Conservation (phyloP, 2,329 filamentous ascomycete genomes). For the Ophiostoma triangulosporum region DNA sequence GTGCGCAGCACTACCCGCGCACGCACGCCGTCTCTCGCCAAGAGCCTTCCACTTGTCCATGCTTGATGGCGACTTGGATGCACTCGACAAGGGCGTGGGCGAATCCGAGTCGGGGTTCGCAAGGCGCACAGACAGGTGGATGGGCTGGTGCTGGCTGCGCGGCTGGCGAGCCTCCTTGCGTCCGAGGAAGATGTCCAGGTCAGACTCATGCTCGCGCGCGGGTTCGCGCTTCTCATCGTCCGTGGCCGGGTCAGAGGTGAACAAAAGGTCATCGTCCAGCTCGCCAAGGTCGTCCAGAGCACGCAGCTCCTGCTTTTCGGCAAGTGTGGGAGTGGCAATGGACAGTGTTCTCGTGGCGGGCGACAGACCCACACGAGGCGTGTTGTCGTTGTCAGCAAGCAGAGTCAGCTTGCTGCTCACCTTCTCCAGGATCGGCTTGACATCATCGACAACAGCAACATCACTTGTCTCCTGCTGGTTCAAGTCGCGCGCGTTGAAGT, state of each 20-base stretch:
- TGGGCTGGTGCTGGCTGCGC: slow-evolving; percentile 9
- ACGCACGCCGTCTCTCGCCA: slow-evolving; percentile 68
- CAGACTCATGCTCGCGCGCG: slow-evolving; percentile 18
- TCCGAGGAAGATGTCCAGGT: neutral
- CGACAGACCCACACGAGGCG: slow-evolving; percentile 28
- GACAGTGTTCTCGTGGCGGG: slow-evolving; percentile 25
- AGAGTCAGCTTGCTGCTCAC: slow-evolving; percentile 16
- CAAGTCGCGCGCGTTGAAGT: slow-evolving; percentile 63
- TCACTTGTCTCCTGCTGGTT: slow-evolving; percentile 44
- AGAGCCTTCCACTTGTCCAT: slow-evolving; percentile 83
- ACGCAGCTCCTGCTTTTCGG: slow-evolving; percentile 22
- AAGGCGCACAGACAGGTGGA: slow-evolving; percentile 48
- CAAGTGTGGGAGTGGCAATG: slow-evolving; percentile 27
- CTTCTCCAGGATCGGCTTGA: slow-evolving; percentile 1
- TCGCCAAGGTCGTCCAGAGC: slow-evolving; percentile 47
- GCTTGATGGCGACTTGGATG: slow-evolving; percentile 35
- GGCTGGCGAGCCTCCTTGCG: slow-evolving; percentile 19
- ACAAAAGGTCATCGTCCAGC: slow-evolving; percentile 55
- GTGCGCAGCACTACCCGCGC: slow-evolving; percentile 33
- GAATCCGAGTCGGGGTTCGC: slow-evolving; percentile 23
- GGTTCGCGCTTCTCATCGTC: slow-evolving; percentile 20
- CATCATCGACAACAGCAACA: slow-evolving; percentile 30
- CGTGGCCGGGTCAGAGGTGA: slow-evolving; percentile 49
- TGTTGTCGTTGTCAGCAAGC: slow-evolving; percentile 27
- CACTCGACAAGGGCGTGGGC: slow-evolving; percentile 2